phyloP scores from a whole-genome alignment of 2,329 filamentous ascomycete genomes.

The Setomelanomma holmii region DNA sequence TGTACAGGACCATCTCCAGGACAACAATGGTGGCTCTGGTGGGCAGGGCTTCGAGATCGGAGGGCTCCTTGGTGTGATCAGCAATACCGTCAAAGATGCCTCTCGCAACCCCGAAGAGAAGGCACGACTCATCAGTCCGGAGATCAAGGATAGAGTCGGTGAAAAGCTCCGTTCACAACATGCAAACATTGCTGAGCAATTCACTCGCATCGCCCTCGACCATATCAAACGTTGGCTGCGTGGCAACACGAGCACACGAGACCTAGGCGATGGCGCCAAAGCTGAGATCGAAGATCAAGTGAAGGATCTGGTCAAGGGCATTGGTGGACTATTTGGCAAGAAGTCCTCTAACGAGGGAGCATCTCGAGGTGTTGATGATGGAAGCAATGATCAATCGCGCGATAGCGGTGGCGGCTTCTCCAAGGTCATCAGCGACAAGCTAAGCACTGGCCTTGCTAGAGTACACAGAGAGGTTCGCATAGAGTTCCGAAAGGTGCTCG shows the following conservation, averaged over 20 bases:
- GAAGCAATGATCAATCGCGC: constrained; percentile 16
- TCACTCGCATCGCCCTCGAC: constrained; percentile 36
- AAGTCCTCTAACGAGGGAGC: constrained; percentile 24
- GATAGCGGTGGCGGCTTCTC: constrained; percentile 34
- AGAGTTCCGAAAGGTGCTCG: constrained; percentile 38
- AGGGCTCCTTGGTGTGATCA: constrained; percentile 35
- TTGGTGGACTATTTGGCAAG: constrained; percentile 35
- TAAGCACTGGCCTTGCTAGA: constrained; percentile 38
- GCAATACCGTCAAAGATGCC: constrained; percentile 36
- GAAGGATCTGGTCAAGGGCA: constrained; percentile 35
- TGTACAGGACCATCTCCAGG: constrained; percentile 35
- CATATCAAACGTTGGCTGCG: constrained; percentile 43
- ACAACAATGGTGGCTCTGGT: constrained; percentile 12
- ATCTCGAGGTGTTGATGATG: constrained; percentile 23
- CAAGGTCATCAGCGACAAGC: constrained; percentile 36
- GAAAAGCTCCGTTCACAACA: constrained; percentile 37
- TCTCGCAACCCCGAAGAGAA: constrained; percentile 39
- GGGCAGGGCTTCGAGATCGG: constrained; percentile 31
- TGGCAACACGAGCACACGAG: constrained; percentile 38
- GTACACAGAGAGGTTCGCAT: constrained; percentile 39
- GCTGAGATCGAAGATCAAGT: constrained; percentile 40
- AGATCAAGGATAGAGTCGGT: constrained; percentile 37
- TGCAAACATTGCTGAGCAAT: constrained; percentile 36
- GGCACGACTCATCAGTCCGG: constrained; percentile 38
- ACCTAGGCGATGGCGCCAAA: constrained; percentile 38